phyloP scores from a whole-genome alignment of 495 filamentous ascomycete genomes.

The Staphylotrichum longicolle region DNA sequence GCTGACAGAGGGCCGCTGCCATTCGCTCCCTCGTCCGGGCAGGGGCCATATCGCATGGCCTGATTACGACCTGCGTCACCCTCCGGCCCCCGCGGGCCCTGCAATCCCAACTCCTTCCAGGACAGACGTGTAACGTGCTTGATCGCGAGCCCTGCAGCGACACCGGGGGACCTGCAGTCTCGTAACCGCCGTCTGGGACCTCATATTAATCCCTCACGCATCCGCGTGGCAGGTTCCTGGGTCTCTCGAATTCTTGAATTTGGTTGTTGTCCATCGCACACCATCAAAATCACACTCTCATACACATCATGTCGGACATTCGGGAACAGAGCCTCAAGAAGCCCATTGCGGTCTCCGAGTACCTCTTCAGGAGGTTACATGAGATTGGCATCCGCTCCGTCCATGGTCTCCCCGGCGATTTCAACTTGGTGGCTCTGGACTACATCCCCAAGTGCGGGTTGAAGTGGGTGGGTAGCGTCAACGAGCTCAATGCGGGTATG shows the following conservation, averaged over 20 bases:
- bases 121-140: background rate
- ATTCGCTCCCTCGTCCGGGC: background rate
- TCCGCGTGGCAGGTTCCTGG: no score
- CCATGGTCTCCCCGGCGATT: constrained; percentile 75
- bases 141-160: constrained; percentile 1
- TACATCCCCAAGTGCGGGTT: constrained; percentile 61
- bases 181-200: background rate
- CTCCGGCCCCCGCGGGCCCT: background rate
- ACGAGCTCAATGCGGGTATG: constrained; percentile 76
- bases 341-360: constrained; percentile 54
- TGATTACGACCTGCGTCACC: constrained; percentile 8
- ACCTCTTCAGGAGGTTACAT: constrained; percentile 66
- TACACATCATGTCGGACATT: constrained; percentile 30
- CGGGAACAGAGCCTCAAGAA: constrained; percentile 40
- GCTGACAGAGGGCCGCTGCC: background rate
- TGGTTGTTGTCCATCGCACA: background rate
- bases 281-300: background rate
- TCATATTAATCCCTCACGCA: background rate
- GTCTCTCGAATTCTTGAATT: background rate
- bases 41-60: background rate
- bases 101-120: background rate
- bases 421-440: constrained; percentile 68
- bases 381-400: constrained; percentile 67
- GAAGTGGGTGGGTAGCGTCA: constrained; percentile 75
- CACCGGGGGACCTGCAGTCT: background rate